These are phyloP conservation scores for Yarrowia phangngaensis DNA, from an alignment of 805 yeast species.

Conservation along the genomic window DNA sequence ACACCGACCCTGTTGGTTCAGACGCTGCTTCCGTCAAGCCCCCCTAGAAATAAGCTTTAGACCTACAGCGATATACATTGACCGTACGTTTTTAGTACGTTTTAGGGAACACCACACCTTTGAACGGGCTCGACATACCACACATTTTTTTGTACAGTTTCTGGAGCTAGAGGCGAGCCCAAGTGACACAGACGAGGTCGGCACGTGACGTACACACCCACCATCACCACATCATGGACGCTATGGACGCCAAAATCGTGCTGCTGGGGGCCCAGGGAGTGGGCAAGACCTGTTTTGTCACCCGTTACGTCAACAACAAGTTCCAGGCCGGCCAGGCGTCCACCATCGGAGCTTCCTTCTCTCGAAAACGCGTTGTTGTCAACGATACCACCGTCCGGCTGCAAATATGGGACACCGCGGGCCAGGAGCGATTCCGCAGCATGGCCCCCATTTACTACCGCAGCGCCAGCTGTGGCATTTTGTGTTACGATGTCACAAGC, in stretches of 20 bases:
- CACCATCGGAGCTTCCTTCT: constrained; percentile 40
- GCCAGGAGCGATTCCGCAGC: constrained; percentile 94
- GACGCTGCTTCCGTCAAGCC: too few relatives aligned
- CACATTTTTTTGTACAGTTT: neutral
- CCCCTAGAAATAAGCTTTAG: constrained; percentile 7
- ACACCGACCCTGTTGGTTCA: too few relatives aligned
- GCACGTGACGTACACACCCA: too few relatives aligned
- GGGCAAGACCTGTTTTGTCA: constrained; percentile 40
- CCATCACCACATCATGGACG: neutral
- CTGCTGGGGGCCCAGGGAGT: constrained; percentile 41
- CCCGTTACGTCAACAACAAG: constrained; percentile 39
- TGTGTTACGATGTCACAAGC: constrained; percentile 40
- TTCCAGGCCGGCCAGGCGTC: constrained; percentile 39
- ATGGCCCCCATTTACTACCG: constrained; percentile 54
- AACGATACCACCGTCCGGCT: constrained; percentile 41
- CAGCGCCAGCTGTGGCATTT: constrained; percentile 40
- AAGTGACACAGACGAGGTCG: too few relatives aligned
- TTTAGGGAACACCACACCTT: constrained; percentile 1
- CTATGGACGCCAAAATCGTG: constrained; percentile 39
- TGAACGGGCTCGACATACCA: neutral
- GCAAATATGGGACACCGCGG: constrained; percentile 91
- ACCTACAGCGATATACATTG: constrained; percentile 23
- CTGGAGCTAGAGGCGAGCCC: too few relatives aligned
- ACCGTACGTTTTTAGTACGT: too few relatives aligned
- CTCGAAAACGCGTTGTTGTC: constrained; percentile 39